Base-by-base conservation (phyloP, 176 grass and related monocot genomes). In the Microstegium vimineum region DNA sequence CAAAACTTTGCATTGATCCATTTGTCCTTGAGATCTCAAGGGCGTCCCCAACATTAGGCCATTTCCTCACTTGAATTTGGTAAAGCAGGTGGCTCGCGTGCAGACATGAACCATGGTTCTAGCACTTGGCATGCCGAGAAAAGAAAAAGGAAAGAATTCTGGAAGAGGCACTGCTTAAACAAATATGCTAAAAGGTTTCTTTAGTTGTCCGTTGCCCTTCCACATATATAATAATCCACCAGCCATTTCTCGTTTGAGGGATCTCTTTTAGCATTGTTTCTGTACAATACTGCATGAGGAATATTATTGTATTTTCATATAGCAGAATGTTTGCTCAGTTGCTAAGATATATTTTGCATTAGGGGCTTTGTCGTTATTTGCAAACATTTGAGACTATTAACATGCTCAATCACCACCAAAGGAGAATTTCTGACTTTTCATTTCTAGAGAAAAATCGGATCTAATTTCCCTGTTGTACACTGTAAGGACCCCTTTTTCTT, bases 71-170 rank as follows among this genome's bases (percentile, higher is more conserved):
- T 75, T 35, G 38, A 62, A 85, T 81, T 66, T 41, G 22, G 47
- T 20, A 63, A 79, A 61, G 82, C 10, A 70, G 41, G n/a, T 26
- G 62, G 62, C 64, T 68, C 14, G 25, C 52, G 49, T 76, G 63
- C 38, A 85, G 63, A 81, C 70, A 76, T 81, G 26, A 69, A 32
- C 75, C 76, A 36, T 13, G 16, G 28, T 69, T 72, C 32, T 51
- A 69, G 49, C 81, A 89, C 71, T 26, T 57, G 33, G 23, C 71
- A 62, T 81, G 9, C 23, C 3, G 17, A 75, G 40, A 69, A 73
- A 88, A 84, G 57, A 79, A 67, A n/a, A 52, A 36, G 79, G 47
- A 78, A 79, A 62, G 23, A 75, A 84, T 84, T 61, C 62, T 31
- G 76, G 37, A 74, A 78, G 75, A 61, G 33, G 7, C 61, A 30